phyloP scores from a whole-genome alignment of 73 alveolate genomes.

The Vitrella brassicaformis region DNA sequence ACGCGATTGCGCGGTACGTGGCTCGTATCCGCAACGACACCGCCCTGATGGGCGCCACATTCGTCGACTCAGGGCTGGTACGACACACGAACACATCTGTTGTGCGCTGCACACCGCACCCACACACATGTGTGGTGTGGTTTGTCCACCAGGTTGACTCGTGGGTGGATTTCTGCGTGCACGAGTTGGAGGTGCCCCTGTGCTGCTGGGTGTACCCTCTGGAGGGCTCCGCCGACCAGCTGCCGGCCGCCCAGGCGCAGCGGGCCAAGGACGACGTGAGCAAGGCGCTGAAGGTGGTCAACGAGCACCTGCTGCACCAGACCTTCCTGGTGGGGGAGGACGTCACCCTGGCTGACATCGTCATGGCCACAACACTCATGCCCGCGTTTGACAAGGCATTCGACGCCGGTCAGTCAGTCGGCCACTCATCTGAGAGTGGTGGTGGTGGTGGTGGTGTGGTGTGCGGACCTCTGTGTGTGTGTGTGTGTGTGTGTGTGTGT shows the following conservation, averaged over 20 bases:
- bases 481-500: background rate
- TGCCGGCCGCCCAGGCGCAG: background rate
- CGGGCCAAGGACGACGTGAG: background rate
- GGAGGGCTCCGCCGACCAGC: background rate
- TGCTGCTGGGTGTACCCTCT: background rate
- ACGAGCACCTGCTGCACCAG: background rate
- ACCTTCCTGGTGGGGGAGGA: background rate
- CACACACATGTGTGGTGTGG: too few species aligned
- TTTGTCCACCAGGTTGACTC: background rate
- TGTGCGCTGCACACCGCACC: too few species aligned
- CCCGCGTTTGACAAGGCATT: background rate
- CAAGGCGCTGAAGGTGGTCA: background rate
- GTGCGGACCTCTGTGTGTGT: background rate
- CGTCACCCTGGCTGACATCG: background rate
- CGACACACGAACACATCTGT: too few species aligned
- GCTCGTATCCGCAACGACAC: background rate
- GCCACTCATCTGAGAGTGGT: background rate
- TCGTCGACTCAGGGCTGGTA: background rate
- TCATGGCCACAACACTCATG: background rate
- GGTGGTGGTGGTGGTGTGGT: background rate
- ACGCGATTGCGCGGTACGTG: background rate
- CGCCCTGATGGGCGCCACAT: background rate
- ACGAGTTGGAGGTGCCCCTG: background rate
- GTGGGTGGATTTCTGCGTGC: background rate
- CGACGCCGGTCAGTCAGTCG: background rate